A percentile compares a stretch with the other conserved stretches of the same genome.
Conservation (phyloP, 1,284 basidiomycete genomes). For the Ustilago vetiveriae region DNA sequence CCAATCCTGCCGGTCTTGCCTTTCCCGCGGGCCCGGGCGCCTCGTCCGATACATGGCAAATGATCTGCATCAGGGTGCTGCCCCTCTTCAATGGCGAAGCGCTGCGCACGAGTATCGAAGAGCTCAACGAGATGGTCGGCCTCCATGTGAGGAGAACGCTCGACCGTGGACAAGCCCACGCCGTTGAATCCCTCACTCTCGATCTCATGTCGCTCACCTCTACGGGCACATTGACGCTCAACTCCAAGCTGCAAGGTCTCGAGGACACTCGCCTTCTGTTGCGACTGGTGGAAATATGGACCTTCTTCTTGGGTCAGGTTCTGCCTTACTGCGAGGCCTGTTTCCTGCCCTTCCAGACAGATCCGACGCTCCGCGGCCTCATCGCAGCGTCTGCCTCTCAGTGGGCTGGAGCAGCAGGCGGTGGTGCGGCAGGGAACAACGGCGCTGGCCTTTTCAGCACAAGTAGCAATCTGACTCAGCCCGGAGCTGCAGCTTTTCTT, state of each 20-base stretch:
- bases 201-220: constrained; percentile 85
- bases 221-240: constrained; percentile 89
- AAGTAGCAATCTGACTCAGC: constrained; percentile 16
- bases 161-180: constrained; percentile 67
- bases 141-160: constrained; percentile 75
- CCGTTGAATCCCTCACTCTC: constrained; percentile 74
- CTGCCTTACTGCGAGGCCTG: constrained; percentile 83
- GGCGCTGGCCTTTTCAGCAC: constrained; percentile 10
- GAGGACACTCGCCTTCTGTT: constrained; percentile 74
- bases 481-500: constrained; percentile 13
- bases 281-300: constrained; percentile 87
- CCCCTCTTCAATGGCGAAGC: constrained; percentile 92
- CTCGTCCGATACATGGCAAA: constrained; percentile 72
- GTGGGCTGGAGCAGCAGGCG: constrained; percentile 2
- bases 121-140: constrained; percentile 78
- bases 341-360: constrained; percentile 69
- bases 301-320: constrained; percentile 91
- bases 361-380: constrained; percentile 56
- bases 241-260: constrained; percentile 78
- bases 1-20: constrained; percentile 21
- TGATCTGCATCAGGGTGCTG: constrained; percentile 83
- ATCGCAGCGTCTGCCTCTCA: constrained; percentile 23
- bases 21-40: constrained; percentile 27
- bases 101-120: constrained; percentile 87
- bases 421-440: background rate